Evolutionary conservation across 768 basidiomycete genomes (phyloP), one percentile per base, ranked within the genome.

Genomic region (Calocybe gangraenosa): DNA sequence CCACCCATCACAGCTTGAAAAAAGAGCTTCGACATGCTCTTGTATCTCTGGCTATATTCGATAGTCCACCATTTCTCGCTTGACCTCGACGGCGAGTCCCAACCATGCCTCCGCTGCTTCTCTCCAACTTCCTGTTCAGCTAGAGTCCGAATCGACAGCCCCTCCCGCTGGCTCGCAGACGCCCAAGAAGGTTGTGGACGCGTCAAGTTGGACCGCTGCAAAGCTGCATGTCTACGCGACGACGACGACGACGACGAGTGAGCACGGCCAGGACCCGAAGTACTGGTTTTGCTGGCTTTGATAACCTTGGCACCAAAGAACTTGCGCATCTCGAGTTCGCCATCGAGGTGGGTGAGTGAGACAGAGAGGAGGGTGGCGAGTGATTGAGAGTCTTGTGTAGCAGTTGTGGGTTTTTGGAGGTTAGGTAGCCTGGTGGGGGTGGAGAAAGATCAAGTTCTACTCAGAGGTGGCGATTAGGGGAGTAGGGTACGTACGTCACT

Each of bases 231-330:
- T 56, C 45, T 64, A 59, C 0, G 61, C 13, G 71, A 61, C 3
- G 67, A 58, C 17, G 67, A 49, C 11, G 69, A 59, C 2, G 73
- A 46, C 0, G 70, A 52, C 3, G 61, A 57, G n/a, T n/a, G n/a
- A n/a, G n/a, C n/a, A 28, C 11, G 25, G 25, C 6, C 25, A 11
- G 25, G 11, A 11, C 25, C 25, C 25, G 25, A 28, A 5, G 25
- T 11, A 1, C 64, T 49, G 1, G 64, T 61, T 61, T 78, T 79
- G 21, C 72, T 74, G 2, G 84, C 79, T n/a, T 73, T 70, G 7
- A 97, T 78, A 46, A 96, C 93, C 57, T 84, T 88, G 15, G 89
- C 78, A 1, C 95, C 95, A 59, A 99, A 99, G 74, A 97, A 95
- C 51, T 82, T 85, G 44, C 87, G 82, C 66, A 98, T 78, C 60